Evolutionary conservation across 208 protist species (phyloP).

Genomic region (Leishmania major): DNA sequence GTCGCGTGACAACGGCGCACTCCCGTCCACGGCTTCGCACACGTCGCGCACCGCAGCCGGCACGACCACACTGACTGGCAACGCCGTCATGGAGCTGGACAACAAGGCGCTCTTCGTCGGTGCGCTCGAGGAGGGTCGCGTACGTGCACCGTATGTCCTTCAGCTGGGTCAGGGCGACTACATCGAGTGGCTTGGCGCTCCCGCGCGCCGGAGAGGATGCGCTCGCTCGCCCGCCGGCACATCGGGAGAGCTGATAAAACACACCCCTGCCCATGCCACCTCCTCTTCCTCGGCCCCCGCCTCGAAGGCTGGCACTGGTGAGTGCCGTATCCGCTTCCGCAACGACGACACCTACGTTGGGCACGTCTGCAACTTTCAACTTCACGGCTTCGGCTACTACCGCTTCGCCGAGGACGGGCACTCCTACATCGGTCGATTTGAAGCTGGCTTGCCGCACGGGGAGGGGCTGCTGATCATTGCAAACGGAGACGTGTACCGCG

Average conservation of each 20-base stretch:
- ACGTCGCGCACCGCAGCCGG: background rate
- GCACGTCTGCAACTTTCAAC: constrained; percentile 42
- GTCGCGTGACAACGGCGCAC: background rate
- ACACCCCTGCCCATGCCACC: background rate
- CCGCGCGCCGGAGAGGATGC: background rate
- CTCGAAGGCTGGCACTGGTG: constrained; percentile 34
- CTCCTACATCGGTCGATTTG: constrained; percentile 59
- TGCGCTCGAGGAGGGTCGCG: constrained; percentile 22
- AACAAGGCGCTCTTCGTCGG: constrained; percentile 54
- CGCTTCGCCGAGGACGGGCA: constrained; percentile 46
- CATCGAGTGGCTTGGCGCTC: constrained; percentile 51
- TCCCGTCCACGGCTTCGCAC: background rate
- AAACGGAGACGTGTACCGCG: constrained; percentile 67
- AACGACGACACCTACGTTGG: constrained; percentile 78
- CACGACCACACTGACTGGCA: constrained; percentile 28
- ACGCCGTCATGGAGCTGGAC: constrained; percentile 49
- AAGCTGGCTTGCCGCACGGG: constrained; percentile 48
- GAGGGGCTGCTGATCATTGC: constrained; percentile 59
- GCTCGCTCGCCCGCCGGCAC: background rate
- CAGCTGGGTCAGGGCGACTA: constrained; percentile 49
- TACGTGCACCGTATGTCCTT: constrained; percentile 31
- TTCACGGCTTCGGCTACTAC: constrained; percentile 66
- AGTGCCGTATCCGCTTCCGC: constrained; percentile 50
- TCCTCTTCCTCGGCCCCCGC: background rate
- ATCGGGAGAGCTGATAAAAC: background rate